Percentiles rank a stretch among this genome's conserved stretches.
Evolutionary conservation across 2,329 filamentous ascomycete genomes (phyloP).

Genomic region (Clonostachys rhizophaga): DNA sequence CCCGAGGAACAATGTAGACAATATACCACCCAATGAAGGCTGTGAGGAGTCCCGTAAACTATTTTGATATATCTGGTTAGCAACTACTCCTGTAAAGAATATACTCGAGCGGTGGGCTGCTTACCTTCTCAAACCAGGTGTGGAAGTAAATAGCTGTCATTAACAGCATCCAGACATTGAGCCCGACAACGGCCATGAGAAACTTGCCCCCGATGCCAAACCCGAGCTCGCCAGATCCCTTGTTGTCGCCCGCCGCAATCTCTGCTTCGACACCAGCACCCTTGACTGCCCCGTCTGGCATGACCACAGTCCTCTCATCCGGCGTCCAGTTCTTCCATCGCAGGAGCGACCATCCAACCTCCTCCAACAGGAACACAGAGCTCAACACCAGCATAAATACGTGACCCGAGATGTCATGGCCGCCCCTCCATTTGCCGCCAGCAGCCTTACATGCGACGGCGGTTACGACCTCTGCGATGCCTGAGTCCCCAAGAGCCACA

Average conservation of each 20-base stretch:
- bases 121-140: slow-evolving; percentile 95
- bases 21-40: slow-evolving; percentile 39
- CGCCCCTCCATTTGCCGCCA: slow-evolving; percentile 85
- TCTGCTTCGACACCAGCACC: slow-evolving; percentile 45
- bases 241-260: slow-evolving; percentile 6
- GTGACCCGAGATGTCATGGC: slow-evolving; percentile 93
- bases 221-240: slow-evolving; percentile 13
- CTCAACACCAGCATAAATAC: slow-evolving; percentile 88
- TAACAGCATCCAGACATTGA: slow-evolving; percentile 92
- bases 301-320: slow-evolving; percentile 64
- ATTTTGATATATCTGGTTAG: slow-evolving; percentile 10
- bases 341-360: slow-evolving; percentile 59
- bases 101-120: slow-evolving; percentile 10
- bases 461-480: slow-evolving; percentile 55
- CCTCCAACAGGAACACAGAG: slow-evolving; percentile 75
- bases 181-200: slow-evolving; percentile 56
- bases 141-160: slow-evolving; percentile 99
- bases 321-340: slow-evolving; percentile 30
- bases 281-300: slow-evolving; percentile 62
- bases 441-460: slow-evolving; percentile 76
- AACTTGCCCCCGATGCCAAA: slow-evolving; percentile 48
- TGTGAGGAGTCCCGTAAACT: slow-evolving; percentile 50
- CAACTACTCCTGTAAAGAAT: not conserved
- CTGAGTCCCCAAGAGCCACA: slow-evolving; percentile 36
- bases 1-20: slow-evolving; percentile 47